phyloP scores from a whole-genome alignment of 306 rosid species.

The Hippophae tibetana region DNA sequence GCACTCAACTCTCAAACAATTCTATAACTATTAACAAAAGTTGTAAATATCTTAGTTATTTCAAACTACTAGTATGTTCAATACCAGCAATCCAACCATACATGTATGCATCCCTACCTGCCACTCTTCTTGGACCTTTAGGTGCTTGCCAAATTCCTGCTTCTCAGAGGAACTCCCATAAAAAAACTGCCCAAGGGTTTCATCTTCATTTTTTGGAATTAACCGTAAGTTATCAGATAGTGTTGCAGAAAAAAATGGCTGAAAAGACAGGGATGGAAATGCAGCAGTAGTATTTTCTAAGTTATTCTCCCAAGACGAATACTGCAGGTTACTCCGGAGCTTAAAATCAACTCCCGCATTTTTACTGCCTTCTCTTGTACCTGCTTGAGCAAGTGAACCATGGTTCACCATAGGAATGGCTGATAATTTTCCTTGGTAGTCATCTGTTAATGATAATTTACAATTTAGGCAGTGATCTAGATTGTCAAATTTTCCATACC shows the following conservation, averaged over 20 bases:
- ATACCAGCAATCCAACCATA: not conserved
- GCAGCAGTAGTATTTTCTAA: conserved; percentile 29
- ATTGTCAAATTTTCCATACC: conserved; percentile 8
- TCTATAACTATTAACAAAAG: too few relatives aligned
- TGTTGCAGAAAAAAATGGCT: conserved; percentile 35
- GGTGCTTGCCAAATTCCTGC: conserved; percentile 25
- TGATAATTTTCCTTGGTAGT: conserved; percentile 34
- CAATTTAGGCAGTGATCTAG: conserved; percentile 9
- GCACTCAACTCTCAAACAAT: too few relatives aligned
- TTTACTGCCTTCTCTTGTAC: conserved; percentile 26
- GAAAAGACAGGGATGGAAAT: conserved; percentile 33
- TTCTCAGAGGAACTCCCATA: conserved; percentile 24
- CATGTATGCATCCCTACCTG: conserved; percentile 33
- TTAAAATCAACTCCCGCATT: conserved; percentile 28
- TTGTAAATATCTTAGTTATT: too few relatives aligned
- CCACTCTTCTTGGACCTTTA: conserved; percentile 37
- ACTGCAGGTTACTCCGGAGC: conserved; percentile 26
- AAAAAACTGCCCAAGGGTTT: conserved; percentile 23
- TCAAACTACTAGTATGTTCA: too few relatives aligned
- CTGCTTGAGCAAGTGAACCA: conserved; percentile 32
- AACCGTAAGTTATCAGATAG: conserved; percentile 23
- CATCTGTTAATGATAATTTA: conserved; percentile 29
- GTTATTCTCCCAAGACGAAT: conserved; percentile 31
- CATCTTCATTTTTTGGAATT: conserved; percentile 39
- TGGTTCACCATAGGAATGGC: conserved; percentile 30